Base-by-base conservation (phyloP, 1,284 basidiomycete species). In the Sparassis latifolia region DNA sequence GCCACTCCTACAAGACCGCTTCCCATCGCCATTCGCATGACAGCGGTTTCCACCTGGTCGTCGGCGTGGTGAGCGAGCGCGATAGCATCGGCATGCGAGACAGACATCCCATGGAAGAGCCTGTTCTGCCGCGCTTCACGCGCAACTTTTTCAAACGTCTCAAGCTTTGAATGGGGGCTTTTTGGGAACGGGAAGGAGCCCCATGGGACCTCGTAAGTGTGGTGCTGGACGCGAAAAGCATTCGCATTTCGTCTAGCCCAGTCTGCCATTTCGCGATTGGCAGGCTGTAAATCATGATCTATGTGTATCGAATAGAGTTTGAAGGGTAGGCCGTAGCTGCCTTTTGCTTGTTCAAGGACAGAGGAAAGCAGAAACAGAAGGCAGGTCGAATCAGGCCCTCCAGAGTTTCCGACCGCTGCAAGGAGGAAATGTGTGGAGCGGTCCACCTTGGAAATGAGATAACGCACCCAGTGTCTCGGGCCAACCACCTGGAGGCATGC, bases 381-480 rank as follows among this genome's bases (percentile, higher is more conserved):
- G 62, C 84, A 86, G 1, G 83, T 81, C 4, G 88, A 91, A 63
- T 91, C 88, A 9, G 87, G 79, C 2, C 89, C 89, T 9, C 85
- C 88, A 20, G 89, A 91, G 61, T 83, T 82, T 28, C 83, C 88
- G 30, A 90, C 75, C 37, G 76, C 88, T 88, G 53, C 33, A 12
- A 37, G 35, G 7, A 12, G 12, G 7, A 37, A 37, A 12, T 37
- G 35, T 7, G 35, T 37, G 35, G 12, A 12, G 7, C 12, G 35
- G 35, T 37, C 35, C 35, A 12, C 12, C 7, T 12, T 4, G 33
- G 31, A 30, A 40, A 42, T 29, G 54, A 44, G 20, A 54, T 2
- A 9, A 35, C 57, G 2, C 45, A 63, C 66, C 62, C 35, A 66
- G 49, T 12, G 47, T 55, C 2, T 32, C 20, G 1, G 55, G 47